Percentiles rank a stretch among this genome's conserved stretches.
phyloP scores from a whole-genome alignment of 2,329 filamentous ascomycete species.

The Aspergillus oerlinghausenensis region DNA sequence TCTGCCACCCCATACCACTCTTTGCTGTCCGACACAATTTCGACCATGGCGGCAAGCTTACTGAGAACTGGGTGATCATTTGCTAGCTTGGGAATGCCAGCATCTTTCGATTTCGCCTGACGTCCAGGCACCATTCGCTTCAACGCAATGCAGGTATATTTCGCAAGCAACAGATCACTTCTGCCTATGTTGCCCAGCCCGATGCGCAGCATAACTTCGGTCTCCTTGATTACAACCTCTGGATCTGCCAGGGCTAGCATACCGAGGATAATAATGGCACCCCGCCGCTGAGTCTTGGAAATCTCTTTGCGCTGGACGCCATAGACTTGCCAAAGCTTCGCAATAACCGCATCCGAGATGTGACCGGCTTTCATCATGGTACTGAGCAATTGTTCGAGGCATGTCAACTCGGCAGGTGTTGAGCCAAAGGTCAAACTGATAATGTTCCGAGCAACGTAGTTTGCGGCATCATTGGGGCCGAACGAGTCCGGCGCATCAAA shows the following conservation, averaged over 20 bases:
- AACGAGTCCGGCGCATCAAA: constrained; percentile 92
- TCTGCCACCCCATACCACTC: constrained; percentile 95
- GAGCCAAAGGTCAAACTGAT: constrained; percentile 96
- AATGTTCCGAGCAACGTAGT: constrained; percentile 97
- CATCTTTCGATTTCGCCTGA: constrained; percentile 66
- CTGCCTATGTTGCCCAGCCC: constrained; percentile 78
- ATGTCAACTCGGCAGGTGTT: constrained; percentile 90
- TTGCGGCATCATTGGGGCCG: constrained; percentile 81
- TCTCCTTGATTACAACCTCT: constrained; percentile 88
- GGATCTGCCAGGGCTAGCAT: constrained; percentile 94
- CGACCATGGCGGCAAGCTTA: constrained; percentile 76
- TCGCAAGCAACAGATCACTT: constrained; percentile 79
- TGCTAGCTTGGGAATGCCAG: constrained; percentile 66
- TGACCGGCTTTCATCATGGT: constrained; percentile 96
- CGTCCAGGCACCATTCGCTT: constrained; percentile 86
- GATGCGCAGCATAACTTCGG: constrained; percentile 88
- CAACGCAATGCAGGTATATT: constrained; percentile 91
- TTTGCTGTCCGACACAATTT: constrained; percentile 81
- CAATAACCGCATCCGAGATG: constrained; percentile 77
- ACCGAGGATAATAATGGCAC: constrained; percentile 91
- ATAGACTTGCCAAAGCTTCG: constrained; percentile 97
- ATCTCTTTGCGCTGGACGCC: constrained; percentile 91
- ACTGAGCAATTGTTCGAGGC: constrained; percentile 85
- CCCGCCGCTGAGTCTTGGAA: constrained; percentile 81
- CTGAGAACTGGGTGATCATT: constrained; percentile 88